Base-by-base conservation (phyloP, 306 rosid species). In the Ochetophila trinervis region DNA sequence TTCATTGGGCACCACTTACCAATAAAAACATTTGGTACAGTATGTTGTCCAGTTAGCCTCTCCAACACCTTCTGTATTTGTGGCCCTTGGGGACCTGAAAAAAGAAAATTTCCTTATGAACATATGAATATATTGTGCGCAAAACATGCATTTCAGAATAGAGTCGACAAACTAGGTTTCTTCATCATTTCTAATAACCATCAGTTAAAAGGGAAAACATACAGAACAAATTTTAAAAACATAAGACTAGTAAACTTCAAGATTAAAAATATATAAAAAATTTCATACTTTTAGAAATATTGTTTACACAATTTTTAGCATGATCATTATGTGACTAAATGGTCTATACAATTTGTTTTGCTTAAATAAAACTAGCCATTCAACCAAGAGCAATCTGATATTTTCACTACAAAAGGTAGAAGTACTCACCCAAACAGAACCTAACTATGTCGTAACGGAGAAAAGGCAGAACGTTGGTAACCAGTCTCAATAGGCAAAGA, bases 11-110 rank as follows among this genome's bases (percentile, higher is more conserved):
- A 47, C 17, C 58, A 57, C 83, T 70, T 30, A 93, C 99, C 99
- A 42, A 93, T 80, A 58, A 93, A 93, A 40, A 93, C 97, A 81
- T 93, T 93, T n/a, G 99, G 99, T 23, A 93, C 99, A 16, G 99
- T 93, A 71, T 79, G 72, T 63, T 93, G 99, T 20, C 97, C 99
- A 8, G 99, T 93, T 63, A 93, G 78, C 84, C 94, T 81, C 80
- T 90, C 96, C 75, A 93, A 79, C 24, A 75, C 71, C 81, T 90
- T 90, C 66, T 93, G 99, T 77, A 93, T 53, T 70, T 93, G 97
- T 20, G 97, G 97, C 70, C 99, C 99, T 81, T 93, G 99, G 68
- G 91, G 82, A 79, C 96, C 99, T 93, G 81, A 63, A 74, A 42
- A 58, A 32, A 56, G 50, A 74, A 57, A 62, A 30, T 42, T 5